phyloP scores from a whole-genome alignment of 1,284 basidiomycete species.

The Ceratobasidium sp. region DNA sequence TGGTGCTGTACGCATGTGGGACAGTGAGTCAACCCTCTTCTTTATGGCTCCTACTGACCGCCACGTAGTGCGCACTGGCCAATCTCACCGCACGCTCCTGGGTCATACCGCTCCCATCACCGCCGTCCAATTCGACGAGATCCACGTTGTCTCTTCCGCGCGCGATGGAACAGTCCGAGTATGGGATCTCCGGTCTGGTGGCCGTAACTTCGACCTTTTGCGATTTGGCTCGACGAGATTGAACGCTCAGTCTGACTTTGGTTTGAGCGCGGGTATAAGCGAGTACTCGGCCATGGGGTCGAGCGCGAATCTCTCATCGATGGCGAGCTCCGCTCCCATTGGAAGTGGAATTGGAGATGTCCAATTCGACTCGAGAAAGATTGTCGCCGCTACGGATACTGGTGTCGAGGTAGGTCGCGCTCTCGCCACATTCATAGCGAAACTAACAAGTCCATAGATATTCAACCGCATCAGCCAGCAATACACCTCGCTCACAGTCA shows the following conservation, averaged over 20 bases:
- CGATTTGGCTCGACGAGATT: constrained; percentile 66
- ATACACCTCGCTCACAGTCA: constrained; percentile 81
- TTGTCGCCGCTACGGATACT: constrained; percentile 93
- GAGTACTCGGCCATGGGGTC: constrained; percentile 16
- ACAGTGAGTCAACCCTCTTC: constrained; percentile 69
- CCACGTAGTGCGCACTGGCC: constrained; percentile 89
- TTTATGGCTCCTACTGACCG: not conserved
- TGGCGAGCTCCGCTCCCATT: not conserved
- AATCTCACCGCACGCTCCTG: constrained; percentile 90
- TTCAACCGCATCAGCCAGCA: constrained; percentile 96
- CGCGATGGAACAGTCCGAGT: constrained; percentile 28
- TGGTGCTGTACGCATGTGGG: constrained; percentile 98
- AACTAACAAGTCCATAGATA: constrained; percentile 58
- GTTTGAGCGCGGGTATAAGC: constrained; percentile 24
- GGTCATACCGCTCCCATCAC: constrained; percentile 96
- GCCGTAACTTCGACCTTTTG: constrained; percentile 81
- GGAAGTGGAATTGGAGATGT: constrained; percentile 50
- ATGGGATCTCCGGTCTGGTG: constrained; percentile 95
- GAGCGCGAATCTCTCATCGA: not conserved
- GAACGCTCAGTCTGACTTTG: not conserved
- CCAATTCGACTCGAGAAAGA: constrained; percentile 95
- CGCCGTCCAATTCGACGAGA: constrained; percentile 96
- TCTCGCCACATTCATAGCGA: constrained; percentile 5
- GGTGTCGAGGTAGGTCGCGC: constrained; percentile 84
- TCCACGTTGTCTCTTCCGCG: constrained; percentile 68